Evolutionary conservation across 805 yeast species (phyloP).

Genomic region (Yamadazyma insecticola): DNA sequence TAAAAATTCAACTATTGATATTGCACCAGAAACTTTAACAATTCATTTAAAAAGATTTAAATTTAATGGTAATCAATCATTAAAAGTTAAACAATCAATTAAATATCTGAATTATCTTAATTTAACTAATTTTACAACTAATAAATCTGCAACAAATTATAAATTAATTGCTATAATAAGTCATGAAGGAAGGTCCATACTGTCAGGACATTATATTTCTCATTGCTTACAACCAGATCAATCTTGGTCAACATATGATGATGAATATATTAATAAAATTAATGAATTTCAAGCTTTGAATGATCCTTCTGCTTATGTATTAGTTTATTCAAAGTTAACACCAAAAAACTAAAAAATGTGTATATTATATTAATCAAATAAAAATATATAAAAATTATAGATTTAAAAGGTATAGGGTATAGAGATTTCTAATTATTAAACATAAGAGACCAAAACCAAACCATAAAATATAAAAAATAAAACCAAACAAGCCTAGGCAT

Average conservation of each 20-base stretch:
- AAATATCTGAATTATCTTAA: constrained; percentile 76
- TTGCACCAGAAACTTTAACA: constrained; percentile 84
- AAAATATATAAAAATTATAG: too few species aligned
- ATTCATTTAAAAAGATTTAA: constrained; percentile 89
- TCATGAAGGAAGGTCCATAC: constrained; percentile 90
- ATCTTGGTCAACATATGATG: constrained; percentile 91
- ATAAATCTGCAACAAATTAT: constrained; percentile 44
- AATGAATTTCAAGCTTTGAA: constrained; percentile 69
- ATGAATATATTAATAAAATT: constrained; percentile 75
- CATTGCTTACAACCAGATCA: constrained; percentile 91
- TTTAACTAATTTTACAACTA: constrained; percentile 50
- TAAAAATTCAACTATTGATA: constrained; percentile 67
- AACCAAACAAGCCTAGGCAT: too few species aligned
- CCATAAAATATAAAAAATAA: too few species aligned
- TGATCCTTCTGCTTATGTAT: constrained; percentile 87
- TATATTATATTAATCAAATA: too few species aligned
- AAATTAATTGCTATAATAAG: constrained; percentile 79
- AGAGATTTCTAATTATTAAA: too few species aligned
- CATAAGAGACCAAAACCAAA: too few species aligned
- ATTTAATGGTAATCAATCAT: constrained; percentile 69
- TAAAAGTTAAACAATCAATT: constrained; percentile 85
- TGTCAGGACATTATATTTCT: constrained; percentile 90
- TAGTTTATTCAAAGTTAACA: constrained; percentile 76
- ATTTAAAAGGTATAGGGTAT: too few species aligned
- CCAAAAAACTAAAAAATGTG: too few species aligned